Base-by-base conservation (phyloP, 352 stramenopile species). In the Pythium periplocum region DNA sequence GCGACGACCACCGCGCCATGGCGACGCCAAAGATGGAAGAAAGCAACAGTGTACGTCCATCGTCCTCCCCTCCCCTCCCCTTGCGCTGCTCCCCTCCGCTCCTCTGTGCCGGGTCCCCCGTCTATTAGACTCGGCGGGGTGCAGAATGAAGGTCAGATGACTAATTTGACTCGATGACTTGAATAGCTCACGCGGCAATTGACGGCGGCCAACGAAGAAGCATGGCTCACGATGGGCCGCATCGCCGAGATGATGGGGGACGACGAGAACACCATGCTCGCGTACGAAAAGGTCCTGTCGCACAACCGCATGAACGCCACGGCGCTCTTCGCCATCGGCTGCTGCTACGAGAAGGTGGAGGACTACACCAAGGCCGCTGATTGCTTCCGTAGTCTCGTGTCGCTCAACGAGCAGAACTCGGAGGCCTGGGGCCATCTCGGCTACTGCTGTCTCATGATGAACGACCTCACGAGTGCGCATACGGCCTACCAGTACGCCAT, bases 211-310 rank as follows among this genome's bases (percentile, higher is more conserved):
- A 94, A 94, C 46, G 81, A 94, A 52, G 83, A 94, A 51, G 83
- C 82, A 26, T 94, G 83, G 83, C 66, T 91, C 32, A 83, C 76
- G 30, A 67, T 94, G 6, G 83, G 81, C 37, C 81, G 83, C 56
- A 93, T 94, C 54, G 80, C 84, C n/a, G 84, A 94, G 51, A 89
- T 94, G 78, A 94, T 94, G 84, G 84, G 82, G 56, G 82, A 94
- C 64, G 84, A 94, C 48, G 80, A 92, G 52, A 93, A 94, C 71
- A 93, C 83, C 35, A 87, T 94, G 74, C 53, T 91, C 44, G 83
- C 84, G 31, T 94, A 93, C 59, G 84, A 94, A 51, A 94, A 94
- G 63, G 84, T 90, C 48, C 66, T 94, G 45, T 90, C 79, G 40
- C 84, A 94, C 77, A 94, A 94, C 63, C 84, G 82, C 8, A 55